phyloP scores from a whole-genome alignment of 2,329 filamentous ascomycete species.

The Talaromyces sp. region DNA sequence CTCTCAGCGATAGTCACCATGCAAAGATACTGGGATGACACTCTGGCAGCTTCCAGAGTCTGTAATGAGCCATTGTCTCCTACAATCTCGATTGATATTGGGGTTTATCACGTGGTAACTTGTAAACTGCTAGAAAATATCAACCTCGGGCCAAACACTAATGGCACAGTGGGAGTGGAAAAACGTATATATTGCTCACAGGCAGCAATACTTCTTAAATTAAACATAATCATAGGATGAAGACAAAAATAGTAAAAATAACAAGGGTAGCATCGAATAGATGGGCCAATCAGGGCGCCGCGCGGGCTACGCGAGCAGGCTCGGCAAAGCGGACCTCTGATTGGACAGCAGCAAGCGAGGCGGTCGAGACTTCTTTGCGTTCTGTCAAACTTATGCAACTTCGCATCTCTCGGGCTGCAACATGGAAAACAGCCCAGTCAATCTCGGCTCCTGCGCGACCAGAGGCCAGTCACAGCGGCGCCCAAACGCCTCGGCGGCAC shows the following conservation, averaged over 20 bases:
- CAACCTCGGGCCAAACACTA: background rate
- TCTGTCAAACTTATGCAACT: background rate
- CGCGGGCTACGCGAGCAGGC: constrained; percentile 4
- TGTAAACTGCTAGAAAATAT: background rate
- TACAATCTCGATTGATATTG: background rate
- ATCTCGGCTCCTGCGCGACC: background rate
- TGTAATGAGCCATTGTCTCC: background rate
- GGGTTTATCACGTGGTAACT: background rate
- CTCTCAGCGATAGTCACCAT: background rate
- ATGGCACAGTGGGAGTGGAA: background rate
- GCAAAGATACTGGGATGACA: background rate
- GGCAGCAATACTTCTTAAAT: background rate
- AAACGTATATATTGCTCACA: background rate
- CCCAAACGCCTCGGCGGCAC: background rate
- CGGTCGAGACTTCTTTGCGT: background rate
- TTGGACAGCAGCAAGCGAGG: constrained; percentile 21
- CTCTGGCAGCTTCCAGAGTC: background rate
- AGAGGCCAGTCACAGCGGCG: background rate
- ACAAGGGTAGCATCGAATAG: background rate
- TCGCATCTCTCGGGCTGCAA: background rate
- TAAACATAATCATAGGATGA: background rate
- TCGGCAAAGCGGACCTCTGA: constrained; percentile 29
- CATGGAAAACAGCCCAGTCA: background rate
- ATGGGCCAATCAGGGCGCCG: constrained; percentile 6
- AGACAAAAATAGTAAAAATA: background rate